Conservation (phyloP, 495 filamentous ascomycete genomes). For the Extremus antarcticus region DNA sequence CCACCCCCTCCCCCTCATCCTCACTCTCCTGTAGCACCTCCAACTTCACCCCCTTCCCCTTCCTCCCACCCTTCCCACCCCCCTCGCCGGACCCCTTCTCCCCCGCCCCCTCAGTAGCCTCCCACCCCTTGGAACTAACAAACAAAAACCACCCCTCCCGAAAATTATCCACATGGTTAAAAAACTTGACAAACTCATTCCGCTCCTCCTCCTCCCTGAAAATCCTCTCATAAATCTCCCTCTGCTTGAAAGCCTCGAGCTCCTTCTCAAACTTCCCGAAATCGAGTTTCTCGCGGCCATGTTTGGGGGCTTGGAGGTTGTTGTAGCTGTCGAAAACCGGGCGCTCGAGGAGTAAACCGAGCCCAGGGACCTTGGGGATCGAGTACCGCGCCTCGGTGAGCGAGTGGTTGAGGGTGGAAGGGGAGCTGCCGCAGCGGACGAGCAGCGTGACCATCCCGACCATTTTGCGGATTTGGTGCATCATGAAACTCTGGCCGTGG, state of each 20-base stretch:
- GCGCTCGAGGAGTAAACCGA: conserved; percentile 78
- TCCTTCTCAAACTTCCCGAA: conserved; percentile 65
- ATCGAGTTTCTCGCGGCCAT: conserved; percentile 50
- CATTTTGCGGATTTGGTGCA: conserved; percentile 99
- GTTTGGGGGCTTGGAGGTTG: conserved; percentile 40
- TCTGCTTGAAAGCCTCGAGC: conserved; percentile 81
- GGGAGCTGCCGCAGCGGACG: conserved; percentile 64
- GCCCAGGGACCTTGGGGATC: conserved; percentile 84
- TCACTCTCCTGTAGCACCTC: background rate
- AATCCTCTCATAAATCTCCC: conserved; percentile 84
- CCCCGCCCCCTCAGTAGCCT: conserved; percentile 10
- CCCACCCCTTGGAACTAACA: conserved; percentile 39
- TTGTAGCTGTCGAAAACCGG: conserved; percentile 89
- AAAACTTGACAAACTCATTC: conserved; percentile 48
- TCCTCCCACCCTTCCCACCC: background rate
- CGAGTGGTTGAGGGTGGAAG: conserved; percentile 57
- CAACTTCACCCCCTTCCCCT: background rate
- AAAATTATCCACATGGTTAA: conserved; percentile 75
- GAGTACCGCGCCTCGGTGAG: conserved; percentile 51
- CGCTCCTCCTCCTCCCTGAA: conserved; percentile 78
- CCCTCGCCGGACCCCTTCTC: background rate
- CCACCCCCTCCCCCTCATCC: background rate
- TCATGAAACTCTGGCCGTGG: conserved; percentile 98
- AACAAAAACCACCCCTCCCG: conserved; percentile 63
- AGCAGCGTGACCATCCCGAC: conserved; percentile 81